Conservation (phyloP, 2,329 filamentous ascomycete genomes). For the Xylaria sp. region DNA sequence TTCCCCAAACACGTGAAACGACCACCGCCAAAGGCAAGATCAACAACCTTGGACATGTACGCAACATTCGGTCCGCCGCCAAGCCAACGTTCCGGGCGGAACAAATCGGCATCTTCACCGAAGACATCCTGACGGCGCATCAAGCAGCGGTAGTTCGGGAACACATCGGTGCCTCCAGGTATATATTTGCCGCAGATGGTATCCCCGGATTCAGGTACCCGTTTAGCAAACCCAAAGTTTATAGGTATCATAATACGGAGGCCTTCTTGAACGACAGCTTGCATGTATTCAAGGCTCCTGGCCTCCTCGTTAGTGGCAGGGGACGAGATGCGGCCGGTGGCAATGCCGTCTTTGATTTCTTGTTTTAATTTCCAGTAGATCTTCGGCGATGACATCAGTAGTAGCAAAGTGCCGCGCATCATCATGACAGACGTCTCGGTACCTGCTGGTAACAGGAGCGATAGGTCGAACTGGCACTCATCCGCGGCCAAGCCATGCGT, state of each 20-base stretch:
- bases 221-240: slow-evolving; percentile 33
- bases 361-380: slow-evolving; percentile 35
- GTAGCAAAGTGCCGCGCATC: slow-evolving; percentile 36
- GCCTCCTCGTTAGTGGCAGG: slow-evolving; percentile 38
- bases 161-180: slow-evolving; percentile 31
- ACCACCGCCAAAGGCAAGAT: slow-evolving; percentile 29
- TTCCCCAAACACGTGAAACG: slow-evolving; percentile 33
- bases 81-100: slow-evolving; percentile 35
- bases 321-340: slow-evolving; percentile 32
- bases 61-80: slow-evolving; percentile 2
- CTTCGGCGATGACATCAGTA: slow-evolving; percentile 35
- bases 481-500: slow-evolving; percentile 14
- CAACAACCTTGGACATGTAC: slow-evolving; percentile 28
- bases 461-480: slow-evolving; percentile 31
- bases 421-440: slow-evolving; percentile 35
- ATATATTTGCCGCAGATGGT: slow-evolving; percentile 31
- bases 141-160: slow-evolving; percentile 22
- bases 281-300: slow-evolving; percentile 30
- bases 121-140: slow-evolving; percentile 31
- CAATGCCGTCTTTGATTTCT: slow-evolving; percentile 34
- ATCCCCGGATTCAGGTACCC: slow-evolving; percentile 28
- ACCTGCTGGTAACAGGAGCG: slow-evolving; percentile 35
- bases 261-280: slow-evolving; percentile 31
- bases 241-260: slow-evolving; percentile 29
- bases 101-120: slow-evolving; percentile 24